Evolutionary conservation across 192 early-diverging fungal genomes (phyloP).

Genomic region (Powellomyces hirtus): DNA sequence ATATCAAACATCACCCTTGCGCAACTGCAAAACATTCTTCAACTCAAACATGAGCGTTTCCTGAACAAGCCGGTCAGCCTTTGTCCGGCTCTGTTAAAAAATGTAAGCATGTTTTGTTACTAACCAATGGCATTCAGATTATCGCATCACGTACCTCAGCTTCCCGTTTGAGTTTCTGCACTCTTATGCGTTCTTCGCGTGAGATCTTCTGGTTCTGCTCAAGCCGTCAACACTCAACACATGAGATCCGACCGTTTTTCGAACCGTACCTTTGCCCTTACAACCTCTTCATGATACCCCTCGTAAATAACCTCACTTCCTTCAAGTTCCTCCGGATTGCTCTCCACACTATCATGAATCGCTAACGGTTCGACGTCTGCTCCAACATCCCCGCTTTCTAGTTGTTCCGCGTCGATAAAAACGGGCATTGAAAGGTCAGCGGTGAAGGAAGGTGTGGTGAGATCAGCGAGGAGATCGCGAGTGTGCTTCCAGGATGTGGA

Average conservation of each 20-base stretch:
- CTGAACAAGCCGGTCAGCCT: slow-evolving; percentile 1
- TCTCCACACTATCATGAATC: background rate
- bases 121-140: background rate
- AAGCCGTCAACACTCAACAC: background rate
- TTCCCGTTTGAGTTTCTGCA: background rate
- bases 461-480: background rate
- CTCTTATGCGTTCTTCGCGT: background rate
- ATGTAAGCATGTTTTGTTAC: background rate
- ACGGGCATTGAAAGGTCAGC: background rate
- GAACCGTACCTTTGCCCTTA: background rate
- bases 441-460: background rate
- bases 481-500: background rate
- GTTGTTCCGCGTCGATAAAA: background rate
- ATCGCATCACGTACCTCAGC: background rate
- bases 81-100: background rate
- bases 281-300: too few species aligned
- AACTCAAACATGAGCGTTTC: background rate
- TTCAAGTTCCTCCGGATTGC: background rate
- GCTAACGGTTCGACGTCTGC: background rate
- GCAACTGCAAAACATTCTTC: background rate
- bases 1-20: too few species aligned
- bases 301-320: background rate
- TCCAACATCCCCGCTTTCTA: background rate
- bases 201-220: background rate
- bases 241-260: background rate